These are phyloP conservation scores for Adansonia digitata DNA, from an alignment of 345 rosid genomes.

Conservation along the genomic window DNA sequence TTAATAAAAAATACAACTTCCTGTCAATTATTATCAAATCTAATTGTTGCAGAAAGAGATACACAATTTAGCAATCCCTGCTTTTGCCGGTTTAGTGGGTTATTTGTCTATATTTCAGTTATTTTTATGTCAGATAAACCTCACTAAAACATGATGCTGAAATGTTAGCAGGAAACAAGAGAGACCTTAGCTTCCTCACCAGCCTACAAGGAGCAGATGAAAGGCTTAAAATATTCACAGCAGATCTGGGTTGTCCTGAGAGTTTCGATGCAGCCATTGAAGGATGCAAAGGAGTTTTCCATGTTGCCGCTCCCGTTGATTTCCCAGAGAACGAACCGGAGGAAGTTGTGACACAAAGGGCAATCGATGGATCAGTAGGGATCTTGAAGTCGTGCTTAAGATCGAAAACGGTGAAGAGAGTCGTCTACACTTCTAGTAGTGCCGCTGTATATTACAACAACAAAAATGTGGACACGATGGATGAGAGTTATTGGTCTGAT, in stretches of 20 bases:
- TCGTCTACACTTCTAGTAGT: conserved; percentile 49
- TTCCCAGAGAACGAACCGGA: conserved; percentile 35
- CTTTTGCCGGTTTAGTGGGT: no score
- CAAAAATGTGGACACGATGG: neutral
- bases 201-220: conserved; percentile 49
- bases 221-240: conserved; percentile 43
- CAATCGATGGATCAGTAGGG: conserved; percentile 45
- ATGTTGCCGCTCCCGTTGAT: conserved; percentile 37
- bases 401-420: conserved; percentile 48
- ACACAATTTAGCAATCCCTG: no score
- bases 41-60: no score
- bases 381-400: conserved; percentile 49
- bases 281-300: conserved; percentile 58
- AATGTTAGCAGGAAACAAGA: conserved; percentile 31
- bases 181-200: conserved; percentile 52
- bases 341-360: conserved; percentile 31
- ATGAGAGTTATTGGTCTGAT: neutral
- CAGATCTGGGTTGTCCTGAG: conserved; percentile 44
- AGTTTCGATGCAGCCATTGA: conserved; percentile 48
- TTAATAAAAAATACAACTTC: no score
- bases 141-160: no score
- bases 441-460: neutral
- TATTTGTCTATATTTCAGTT: no score
- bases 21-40: no score
- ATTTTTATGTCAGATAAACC: no score